Percentiles rank a stretch among this genome's conserved stretches.
Evolutionary conservation across 192 early-diverging fungal genomes (phyloP).

Genomic region (Lunasporangiospora selenospora): DNA sequence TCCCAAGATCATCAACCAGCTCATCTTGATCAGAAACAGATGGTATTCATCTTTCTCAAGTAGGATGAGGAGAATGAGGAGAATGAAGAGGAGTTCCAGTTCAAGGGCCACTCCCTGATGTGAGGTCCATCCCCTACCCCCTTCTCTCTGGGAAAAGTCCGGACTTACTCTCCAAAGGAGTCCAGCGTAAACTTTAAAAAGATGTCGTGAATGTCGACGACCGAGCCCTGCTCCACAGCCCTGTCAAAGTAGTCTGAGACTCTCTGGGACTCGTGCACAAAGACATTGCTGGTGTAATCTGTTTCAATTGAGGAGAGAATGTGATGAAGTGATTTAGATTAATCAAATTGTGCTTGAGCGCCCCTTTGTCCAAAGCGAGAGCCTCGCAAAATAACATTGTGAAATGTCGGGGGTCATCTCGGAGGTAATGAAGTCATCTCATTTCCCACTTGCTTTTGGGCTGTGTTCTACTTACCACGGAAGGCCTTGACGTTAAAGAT

Average conservation of each 20-base stretch:
- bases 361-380: no score
- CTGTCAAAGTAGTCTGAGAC: slow-evolving; percentile 30
- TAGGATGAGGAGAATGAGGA: not conserved
- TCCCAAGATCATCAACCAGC: no score
- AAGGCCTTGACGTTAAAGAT: slow-evolving; percentile 45
- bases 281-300: slow-evolving; percentile 44
- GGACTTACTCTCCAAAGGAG: slow-evolving; percentile 56
- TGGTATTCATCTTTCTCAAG: no score
- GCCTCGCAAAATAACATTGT: no score
- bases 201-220: slow-evolving; percentile 54
- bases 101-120: not conserved
- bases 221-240: slow-evolving; percentile 25
- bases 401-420: no score
- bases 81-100: not conserved
- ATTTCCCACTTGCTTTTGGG: no score
- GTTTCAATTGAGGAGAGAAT: not conserved
- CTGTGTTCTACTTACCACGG: slow-evolving; percentile 30
- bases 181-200: slow-evolving; percentile 58
- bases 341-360: no score
- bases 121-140: not conserved
- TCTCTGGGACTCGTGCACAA: slow-evolving; percentile 27
- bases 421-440: no score
- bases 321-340: no score
- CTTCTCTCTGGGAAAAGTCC: not conserved
- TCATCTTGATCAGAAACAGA: no score